Evolutionary conservation across 2,329 filamentous ascomycete genomes (phyloP).

Genomic region (Venturia aucupariae): DNA sequence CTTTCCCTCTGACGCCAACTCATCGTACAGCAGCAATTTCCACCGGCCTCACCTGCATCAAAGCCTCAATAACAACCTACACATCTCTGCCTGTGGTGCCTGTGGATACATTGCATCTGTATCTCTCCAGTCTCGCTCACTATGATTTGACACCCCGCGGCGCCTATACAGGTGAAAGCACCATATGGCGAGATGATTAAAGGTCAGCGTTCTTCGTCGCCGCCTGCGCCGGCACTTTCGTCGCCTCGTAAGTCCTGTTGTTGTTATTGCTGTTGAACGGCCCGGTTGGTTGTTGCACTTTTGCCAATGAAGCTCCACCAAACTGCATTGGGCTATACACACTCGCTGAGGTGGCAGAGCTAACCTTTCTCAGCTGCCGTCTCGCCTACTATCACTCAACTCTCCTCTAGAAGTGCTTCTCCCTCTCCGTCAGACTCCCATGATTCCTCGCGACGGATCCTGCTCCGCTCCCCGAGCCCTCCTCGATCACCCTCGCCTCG

Average conservation of each 20-base stretch:
- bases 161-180: conserved; percentile 12
- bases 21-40: background rate
- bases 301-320: conserved; percentile 13
- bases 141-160: conserved; percentile 14
- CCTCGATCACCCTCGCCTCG: conserved; percentile 13
- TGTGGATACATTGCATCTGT: background rate
- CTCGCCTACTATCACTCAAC: conserved; percentile 10
- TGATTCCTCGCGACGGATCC: conserved; percentile 4
- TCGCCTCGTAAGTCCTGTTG: conserved; percentile 48
- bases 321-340: conserved; percentile 5
- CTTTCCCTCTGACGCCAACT: background rate
- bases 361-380: conserved; percentile 7
- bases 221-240: conserved; percentile 49
- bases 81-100: background rate
- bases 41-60: background rate
- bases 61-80: background rate
- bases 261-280: background rate
- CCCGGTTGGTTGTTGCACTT: conserved; percentile 7
- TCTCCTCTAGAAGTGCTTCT: conserved; percentile 45
- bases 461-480: conserved; percentile 15
- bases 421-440: conserved; percentile 39
- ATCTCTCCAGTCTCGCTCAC: background rate
- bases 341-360: conserved; percentile 10
- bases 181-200: conserved; percentile 22
- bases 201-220: conserved; percentile 38